Evolutionary conservation across 495 filamentous ascomycete genomes (phyloP), one percentile per base, ranked within the genome.

Genomic region (Xylaria acuta): DNA sequence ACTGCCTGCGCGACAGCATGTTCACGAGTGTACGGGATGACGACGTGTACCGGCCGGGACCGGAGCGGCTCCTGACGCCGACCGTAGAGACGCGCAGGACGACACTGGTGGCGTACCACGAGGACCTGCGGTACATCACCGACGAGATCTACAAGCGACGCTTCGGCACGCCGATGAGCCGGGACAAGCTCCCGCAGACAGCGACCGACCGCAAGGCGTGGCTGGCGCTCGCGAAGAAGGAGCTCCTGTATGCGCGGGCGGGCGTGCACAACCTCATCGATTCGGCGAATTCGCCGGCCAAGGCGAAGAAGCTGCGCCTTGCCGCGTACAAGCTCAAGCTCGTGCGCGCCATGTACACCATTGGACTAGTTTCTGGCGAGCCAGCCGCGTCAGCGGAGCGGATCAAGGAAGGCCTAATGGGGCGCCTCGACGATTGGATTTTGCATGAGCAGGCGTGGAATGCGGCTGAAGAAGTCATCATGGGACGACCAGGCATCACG

Each of bases 301-400:
- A 30, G 32, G 12, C 71, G 16, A 75, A 70, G 60, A 40, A 51
- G 30, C 53, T 51, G 5, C 72, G 54, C 20, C 27, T 75, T 7
- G 14, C 41, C 0, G 64, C 71, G 2, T 64, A 49, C 30, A 32
- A 8, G 0, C 49, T 77, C 12, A 77, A 70, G 25, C 66, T 65
- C 6, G 20, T 73, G n/a, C 75, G 75, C 38, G 20, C 71, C 25
- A 60, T 77, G 6, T 59, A 72, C 9, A 73, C 69, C 34, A 38
- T 56, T 25, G 53, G 74, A 16, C 30, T 77, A 14, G 25, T 77
- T 5, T 43, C 62, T 12, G 51, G 71, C 6, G 20, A 30, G 0
- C 73, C 73, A 9, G 65, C 41, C 1, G 45, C 41, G 45, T 38
- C 73, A 6, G 0, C 16, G 0, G 25, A 38, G 1, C 6, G 9